These are phyloP conservation scores for Cystofilobasidium bisporidii DNA, from an alignment of 768 basidiomycete genomes.

Conservation along the genomic window DNA sequence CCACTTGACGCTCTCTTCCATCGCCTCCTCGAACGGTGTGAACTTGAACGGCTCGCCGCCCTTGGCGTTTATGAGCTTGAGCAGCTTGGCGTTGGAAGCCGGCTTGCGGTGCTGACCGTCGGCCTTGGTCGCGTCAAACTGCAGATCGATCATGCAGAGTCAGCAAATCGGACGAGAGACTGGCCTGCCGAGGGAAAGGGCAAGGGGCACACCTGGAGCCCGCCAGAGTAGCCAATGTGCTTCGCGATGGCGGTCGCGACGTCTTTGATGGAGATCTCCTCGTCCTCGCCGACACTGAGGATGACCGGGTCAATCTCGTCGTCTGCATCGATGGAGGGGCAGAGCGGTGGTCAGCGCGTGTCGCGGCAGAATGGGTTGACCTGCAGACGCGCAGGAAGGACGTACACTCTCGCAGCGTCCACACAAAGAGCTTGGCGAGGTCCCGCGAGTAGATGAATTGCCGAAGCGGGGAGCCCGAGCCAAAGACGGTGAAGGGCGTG, in stretches of 20 bases:
- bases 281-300: conserved; percentile 78
- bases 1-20: conserved; percentile 73
- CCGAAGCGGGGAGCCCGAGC: conserved; percentile 84
- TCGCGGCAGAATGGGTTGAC: neutral
- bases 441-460: conserved; percentile 97
- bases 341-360: neutral
- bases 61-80: conserved; percentile 49
- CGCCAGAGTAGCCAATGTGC: conserved; percentile 65
- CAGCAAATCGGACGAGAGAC: neutral
- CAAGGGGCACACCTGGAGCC: conserved; percentile 52
- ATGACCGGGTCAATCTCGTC: conserved; percentile 88
- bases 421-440: conserved; percentile 88
- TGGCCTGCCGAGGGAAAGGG: neutral
- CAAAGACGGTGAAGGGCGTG: conserved; percentile 76
- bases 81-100: conserved; percentile 80
- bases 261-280: conserved; percentile 85
- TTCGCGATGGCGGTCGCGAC: conserved; percentile 86
- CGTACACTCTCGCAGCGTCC: conserved; percentile 60
- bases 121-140: conserved; percentile 76
- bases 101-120: conserved; percentile 97
- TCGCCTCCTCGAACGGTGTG: conserved; percentile 78
- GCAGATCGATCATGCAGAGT: conserved; percentile 21
- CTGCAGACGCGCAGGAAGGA: neutral
- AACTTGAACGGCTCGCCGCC: conserved; percentile 62
- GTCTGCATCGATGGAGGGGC: conserved; percentile 37